phyloP scores from a whole-genome alignment of 768 basidiomycete genomes.

The Exidia glandulosa region DNA sequence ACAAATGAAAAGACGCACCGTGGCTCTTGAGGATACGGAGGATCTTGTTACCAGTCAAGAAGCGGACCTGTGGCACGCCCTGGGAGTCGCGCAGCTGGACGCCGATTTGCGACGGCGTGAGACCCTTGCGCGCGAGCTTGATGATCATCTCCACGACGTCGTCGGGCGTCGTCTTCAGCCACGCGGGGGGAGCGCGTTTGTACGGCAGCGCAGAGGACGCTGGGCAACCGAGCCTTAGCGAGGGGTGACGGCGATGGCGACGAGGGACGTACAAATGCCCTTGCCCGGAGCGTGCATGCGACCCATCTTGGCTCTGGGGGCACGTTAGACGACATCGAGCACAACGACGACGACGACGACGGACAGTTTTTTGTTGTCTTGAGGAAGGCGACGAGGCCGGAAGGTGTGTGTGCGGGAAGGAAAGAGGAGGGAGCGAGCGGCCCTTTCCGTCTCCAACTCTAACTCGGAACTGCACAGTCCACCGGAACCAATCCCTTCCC shows the following conservation, averaged over 20 bases:
- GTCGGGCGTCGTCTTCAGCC: constrained; percentile 94
- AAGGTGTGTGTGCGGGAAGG: constrained; percentile 19
- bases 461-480: not conserved
- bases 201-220: constrained; percentile 97
- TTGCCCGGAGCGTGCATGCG: constrained; percentile 99
- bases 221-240: constrained; percentile 11
- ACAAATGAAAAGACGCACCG: constrained; percentile 41
- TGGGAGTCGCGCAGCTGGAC: constrained; percentile 96
- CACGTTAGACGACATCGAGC: not conserved
- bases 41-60: constrained; percentile 99
- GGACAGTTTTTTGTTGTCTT: constrained; percentile 25
- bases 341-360: constrained; percentile 5
- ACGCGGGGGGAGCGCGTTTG: constrained; percentile 85
- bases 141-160: constrained; percentile 93
- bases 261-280: constrained; percentile 78
- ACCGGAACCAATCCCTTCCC: not conserved
- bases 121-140: constrained; percentile 96
- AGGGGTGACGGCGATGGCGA: not conserved
- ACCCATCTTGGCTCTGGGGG: constrained; percentile 52
- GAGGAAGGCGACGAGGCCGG: constrained; percentile 16
- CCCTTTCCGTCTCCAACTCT: not conserved
- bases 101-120: constrained; percentile 97
- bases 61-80: constrained; percentile 95
- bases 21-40: constrained; percentile 93
- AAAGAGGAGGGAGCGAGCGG: constrained; percentile 18